A percentile compares a stretch with the other conserved stretches of the same genome.
Evolutionary conservation across 1,139 yeast species (phyloP).

Genomic region (Pichia sp.): DNA sequence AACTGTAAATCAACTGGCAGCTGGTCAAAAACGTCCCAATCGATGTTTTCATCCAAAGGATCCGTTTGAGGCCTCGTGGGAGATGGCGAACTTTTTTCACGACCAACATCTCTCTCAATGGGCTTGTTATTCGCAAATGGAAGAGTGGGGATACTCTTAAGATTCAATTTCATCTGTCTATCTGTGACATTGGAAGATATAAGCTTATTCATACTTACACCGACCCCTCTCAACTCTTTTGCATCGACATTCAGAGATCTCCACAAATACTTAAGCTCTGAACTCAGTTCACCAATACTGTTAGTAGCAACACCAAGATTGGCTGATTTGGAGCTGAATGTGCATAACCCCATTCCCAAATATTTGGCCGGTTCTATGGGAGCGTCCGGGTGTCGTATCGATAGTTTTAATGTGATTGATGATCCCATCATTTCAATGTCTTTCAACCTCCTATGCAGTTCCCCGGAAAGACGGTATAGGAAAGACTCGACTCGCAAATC

Average conservation of each 20-base stretch:
- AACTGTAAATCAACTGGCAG: conserved; percentile 44
- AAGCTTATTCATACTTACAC: conserved; percentile 57
- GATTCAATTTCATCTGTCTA: conserved; percentile 38
- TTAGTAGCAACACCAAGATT: conserved; percentile 58
- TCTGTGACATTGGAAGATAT: conserved; percentile 30
- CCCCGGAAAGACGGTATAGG: conserved; percentile 48
- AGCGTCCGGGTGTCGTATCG: conserved; percentile 55
- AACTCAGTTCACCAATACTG: conserved; percentile 51
- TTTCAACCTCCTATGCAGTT: conserved; percentile 46
- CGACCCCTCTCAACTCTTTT: conserved; percentile 67
- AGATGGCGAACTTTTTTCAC: not conserved
- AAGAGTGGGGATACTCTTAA: conserved; percentile 13
- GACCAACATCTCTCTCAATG: not conserved
- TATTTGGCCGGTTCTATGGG: conserved; percentile 70
- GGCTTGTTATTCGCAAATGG: not conserved
- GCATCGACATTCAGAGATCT: conserved; percentile 47
- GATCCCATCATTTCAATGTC: conserved; percentile 46
- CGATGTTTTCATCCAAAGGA: conserved; percentile 26
- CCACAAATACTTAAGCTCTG: conserved; percentile 51
- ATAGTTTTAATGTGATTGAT: conserved; percentile 53
- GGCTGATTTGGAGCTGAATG: conserved; percentile 49
- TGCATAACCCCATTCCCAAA: conserved; percentile 81
- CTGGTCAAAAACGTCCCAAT: conserved; percentile 46
- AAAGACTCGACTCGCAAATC: conserved; percentile 58
- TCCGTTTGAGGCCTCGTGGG: not conserved